phyloP scores from a whole-genome alignment of 2,329 filamentous ascomycete species.

The Lasiodiplodia theobromae region DNA sequence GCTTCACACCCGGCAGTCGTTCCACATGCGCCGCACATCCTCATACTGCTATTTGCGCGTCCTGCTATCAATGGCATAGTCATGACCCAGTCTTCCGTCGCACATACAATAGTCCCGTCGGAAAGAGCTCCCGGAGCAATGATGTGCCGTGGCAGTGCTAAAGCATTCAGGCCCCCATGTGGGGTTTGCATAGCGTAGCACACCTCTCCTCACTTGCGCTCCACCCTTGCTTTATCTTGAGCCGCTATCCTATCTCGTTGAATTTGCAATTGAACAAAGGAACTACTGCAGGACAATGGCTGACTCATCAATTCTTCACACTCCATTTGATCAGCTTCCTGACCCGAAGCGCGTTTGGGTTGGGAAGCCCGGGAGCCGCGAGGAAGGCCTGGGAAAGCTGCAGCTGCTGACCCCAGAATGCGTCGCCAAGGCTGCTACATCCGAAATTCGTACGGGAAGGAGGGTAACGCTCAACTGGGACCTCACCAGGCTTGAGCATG shows the following conservation, averaged over 20 bases:
- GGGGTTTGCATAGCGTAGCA: background rate
- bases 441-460: constrained; percentile 54
- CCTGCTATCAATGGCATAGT: background rate
- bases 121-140: background rate
- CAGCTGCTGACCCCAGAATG: constrained; percentile 60
- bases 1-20: constrained; percentile 4
- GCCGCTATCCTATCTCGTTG: background rate
- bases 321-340: constrained; percentile 54
- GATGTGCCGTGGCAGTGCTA: background rate
- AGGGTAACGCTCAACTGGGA: constrained; percentile 50
- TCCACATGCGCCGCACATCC: constrained; percentile 15
- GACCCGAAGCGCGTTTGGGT: constrained; percentile 59
- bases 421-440: constrained; percentile 52
- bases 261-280: background rate
- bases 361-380: constrained; percentile 52
- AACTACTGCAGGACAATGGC: background rate
- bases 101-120: background rate
- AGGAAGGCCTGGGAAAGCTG: constrained; percentile 64
- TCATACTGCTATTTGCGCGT: constrained; percentile 3
- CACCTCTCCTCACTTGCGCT: background rate
- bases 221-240: constrained; percentile 11
- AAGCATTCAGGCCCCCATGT: background rate
- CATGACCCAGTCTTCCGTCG: background rate
- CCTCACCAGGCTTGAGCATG: constrained; percentile 56
- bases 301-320: constrained; percentile 24